phyloP scores from a whole-genome alignment of 23 red algal genomes.

The Gracilaria domingensis region DNA sequence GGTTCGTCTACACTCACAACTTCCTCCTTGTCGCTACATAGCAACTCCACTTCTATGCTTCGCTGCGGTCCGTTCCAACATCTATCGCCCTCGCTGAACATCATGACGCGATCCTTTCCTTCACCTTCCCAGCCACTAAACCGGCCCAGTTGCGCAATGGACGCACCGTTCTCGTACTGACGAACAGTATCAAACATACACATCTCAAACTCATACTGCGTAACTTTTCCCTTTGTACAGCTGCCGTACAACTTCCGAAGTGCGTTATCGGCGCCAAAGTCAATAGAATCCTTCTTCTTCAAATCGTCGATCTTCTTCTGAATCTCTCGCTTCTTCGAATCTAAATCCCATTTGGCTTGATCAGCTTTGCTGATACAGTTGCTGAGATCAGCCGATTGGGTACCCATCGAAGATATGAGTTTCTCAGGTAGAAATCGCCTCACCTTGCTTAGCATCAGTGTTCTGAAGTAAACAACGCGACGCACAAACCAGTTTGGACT shows the following conservation, averaged over 20 bases:
- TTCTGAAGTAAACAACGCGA: background rate
- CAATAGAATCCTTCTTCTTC: slow-evolving; percentile 12
- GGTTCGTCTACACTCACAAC: slow-evolving; percentile 83
- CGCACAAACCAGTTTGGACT: slow-evolving; percentile 41
- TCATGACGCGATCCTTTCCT: slow-evolving; percentile 50
- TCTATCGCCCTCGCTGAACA: slow-evolving; percentile 63
- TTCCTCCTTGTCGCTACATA: slow-evolving; percentile 70
- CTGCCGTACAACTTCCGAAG: slow-evolving; percentile 66
- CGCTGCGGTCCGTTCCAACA: slow-evolving; percentile 83
- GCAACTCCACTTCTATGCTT: slow-evolving; percentile 61
- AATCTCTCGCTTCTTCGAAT: slow-evolving; percentile 28
- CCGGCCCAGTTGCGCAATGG: slow-evolving; percentile 66
- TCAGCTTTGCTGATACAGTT: slow-evolving; percentile 51
- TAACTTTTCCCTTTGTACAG: slow-evolving; percentile 45
- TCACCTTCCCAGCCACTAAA: slow-evolving; percentile 65
- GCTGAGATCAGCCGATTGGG: background rate
- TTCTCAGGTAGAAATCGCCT: slow-evolving; percentile 19
- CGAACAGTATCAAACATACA: slow-evolving; percentile 71
- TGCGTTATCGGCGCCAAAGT: slow-evolving; percentile 66
- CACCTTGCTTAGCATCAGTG: slow-evolving; percentile 30
- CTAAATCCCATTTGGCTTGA: slow-evolving; percentile 24
- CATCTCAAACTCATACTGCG: slow-evolving; percentile 86
- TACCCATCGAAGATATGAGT: background rate
- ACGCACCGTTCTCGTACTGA: slow-evolving; percentile 67
- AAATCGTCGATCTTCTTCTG: slow-evolving; percentile 16